Conservation (phyloP, 2,329 filamentous ascomycete species). For the Aspergillus transmontanensis region DNA sequence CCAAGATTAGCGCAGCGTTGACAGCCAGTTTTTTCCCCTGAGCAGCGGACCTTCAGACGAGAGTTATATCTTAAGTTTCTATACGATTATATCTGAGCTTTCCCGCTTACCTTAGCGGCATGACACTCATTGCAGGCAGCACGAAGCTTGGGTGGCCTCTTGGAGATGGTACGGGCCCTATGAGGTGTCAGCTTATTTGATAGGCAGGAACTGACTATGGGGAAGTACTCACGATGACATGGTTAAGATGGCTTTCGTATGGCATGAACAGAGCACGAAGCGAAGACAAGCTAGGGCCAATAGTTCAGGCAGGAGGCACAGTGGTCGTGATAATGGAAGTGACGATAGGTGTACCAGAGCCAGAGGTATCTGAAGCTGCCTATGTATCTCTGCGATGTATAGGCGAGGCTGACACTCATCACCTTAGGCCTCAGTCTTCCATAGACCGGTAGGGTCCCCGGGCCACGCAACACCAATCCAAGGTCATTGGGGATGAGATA, state of each 20-base stretch:
- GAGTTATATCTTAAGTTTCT: neutral
- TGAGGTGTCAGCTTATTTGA: slow-evolving; percentile 7
- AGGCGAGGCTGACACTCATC: slow-evolving; percentile 3
- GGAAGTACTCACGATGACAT: slow-evolving; percentile 11
- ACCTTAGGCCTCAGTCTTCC: neutral
- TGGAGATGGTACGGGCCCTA: slow-evolving; percentile 9
- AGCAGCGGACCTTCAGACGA: slow-evolving; percentile 17
- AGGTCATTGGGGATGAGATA: neutral
- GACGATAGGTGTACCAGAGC: neutral
- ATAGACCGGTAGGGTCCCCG: neutral
- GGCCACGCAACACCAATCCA: slow-evolving; percentile 1
- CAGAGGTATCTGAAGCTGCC: neutral
- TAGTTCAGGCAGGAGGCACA: neutral
- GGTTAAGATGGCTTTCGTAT: neutral
- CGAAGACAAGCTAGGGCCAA: neutral
- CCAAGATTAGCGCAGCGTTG: slow-evolving; percentile 20
- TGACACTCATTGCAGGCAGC: slow-evolving; percentile 21
- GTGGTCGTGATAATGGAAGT: neutral
- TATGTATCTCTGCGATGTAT: slow-evolving; percentile 5
- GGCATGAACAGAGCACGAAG: neutral
- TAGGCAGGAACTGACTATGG: neutral
- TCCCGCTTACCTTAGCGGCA: slow-evolving; percentile 15
- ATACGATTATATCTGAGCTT: neutral
- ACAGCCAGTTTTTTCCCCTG: slow-evolving; percentile 20
- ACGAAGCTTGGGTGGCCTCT: slow-evolving; percentile 19